phyloP scores from a whole-genome alignment of 306 rosid genomes.

The Carpinus fangiana region DNA sequence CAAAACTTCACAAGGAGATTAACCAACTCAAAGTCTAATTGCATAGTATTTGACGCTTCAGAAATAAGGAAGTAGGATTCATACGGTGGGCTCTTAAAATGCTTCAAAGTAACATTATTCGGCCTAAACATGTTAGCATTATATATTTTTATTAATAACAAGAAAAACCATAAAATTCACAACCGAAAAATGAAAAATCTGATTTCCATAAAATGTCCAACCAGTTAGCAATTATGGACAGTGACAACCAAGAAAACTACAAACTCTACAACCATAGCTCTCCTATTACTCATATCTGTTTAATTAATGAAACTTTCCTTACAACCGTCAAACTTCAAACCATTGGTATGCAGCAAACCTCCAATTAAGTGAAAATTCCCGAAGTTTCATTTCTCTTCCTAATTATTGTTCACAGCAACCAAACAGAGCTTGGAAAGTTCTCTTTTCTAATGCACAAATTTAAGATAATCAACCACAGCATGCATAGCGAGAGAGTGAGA shows the following conservation, averaged over 20 bases:
- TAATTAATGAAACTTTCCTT: slow-evolving; percentile 15
- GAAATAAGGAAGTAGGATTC: background rate
- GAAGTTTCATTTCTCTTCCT: background rate
- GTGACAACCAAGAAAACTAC: background rate
- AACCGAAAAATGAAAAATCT: background rate
- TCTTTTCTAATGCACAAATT: background rate
- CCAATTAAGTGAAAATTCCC: background rate
- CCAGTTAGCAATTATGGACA: slow-evolving; percentile 6
- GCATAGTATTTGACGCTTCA: background rate
- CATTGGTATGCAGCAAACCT: background rate
- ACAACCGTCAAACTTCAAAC: background rate
- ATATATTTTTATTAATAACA: background rate
- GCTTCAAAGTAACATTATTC: background rate
- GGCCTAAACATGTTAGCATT: background rate
- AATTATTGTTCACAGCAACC: slow-evolving; percentile 7
- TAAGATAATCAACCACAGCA: background rate
- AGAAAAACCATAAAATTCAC: background rate
- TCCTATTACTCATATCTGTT: slow-evolving; percentile 1
- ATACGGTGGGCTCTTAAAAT: background rate
- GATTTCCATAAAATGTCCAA: background rate
- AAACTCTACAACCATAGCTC: background rate
- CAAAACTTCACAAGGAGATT: background rate
- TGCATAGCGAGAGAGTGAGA: slow-evolving; percentile 2
- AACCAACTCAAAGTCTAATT: background rate
- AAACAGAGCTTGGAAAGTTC: background rate